phyloP scores from a whole-genome alignment of 1,139 yeast genomes.

The Diutina sp. region DNA sequence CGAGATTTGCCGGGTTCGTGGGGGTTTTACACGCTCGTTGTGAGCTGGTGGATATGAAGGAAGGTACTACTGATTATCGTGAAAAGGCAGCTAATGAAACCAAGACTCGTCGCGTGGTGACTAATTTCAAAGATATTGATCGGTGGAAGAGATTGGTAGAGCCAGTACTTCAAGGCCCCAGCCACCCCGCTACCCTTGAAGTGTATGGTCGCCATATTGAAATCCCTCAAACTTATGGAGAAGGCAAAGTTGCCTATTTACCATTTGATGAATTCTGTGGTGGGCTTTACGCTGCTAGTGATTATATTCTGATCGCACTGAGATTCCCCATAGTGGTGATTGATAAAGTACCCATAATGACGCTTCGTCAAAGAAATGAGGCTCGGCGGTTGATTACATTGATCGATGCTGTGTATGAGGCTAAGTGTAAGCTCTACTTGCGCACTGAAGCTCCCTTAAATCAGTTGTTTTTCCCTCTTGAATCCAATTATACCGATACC shows the following conservation, averaged over 20 bases:
- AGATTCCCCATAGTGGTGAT: constrained; percentile 41
- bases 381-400: constrained; percentile 57
- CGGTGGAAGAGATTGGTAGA: neutral
- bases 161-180: neutral
- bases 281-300: constrained; percentile 51
- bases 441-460: constrained; percentile 38
- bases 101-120: neutral
- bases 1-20: constrained; percentile 44
- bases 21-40: constrained; percentile 49
- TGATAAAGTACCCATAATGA: constrained; percentile 50
- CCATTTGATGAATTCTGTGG: constrained; percentile 46
- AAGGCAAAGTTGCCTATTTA: constrained; percentile 32
- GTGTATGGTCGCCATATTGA: constrained; percentile 37
- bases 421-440: constrained; percentile 45
- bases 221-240: constrained; percentile 28
- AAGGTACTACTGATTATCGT: neutral
- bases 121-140: neutral
- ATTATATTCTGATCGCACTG: constrained; percentile 57
- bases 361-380: constrained; percentile 48
- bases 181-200: neutral
- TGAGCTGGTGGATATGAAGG: constrained; percentile 46
- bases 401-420: constrained; percentile 57
- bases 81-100: neutral
- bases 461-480: constrained; percentile 46
- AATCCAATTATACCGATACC: constrained; percentile 5